A percentile compares a stretch with the other conserved stretches of the same genome.
These are phyloP conservation scores for Chlamydomonas schloesseri DNA, from an alignment of 139 green algal species.

Conservation along the genomic window DNA sequence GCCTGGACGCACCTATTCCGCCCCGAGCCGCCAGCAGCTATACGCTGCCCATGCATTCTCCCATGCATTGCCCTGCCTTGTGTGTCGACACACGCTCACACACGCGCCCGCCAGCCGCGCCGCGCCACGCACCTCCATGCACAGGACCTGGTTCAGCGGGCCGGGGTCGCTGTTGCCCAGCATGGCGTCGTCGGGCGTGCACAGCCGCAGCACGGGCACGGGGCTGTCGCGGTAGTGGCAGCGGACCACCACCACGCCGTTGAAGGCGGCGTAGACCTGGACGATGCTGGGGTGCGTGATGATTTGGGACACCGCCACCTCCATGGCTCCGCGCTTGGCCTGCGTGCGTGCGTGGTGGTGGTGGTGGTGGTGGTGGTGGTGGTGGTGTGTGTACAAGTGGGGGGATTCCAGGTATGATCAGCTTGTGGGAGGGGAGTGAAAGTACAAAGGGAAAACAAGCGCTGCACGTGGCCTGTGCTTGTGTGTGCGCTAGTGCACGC, in stretches of 20 bases:
- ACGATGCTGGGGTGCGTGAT: slow-evolving; percentile 18
- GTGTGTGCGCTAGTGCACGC: no score
- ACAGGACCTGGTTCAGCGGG: slow-evolving; percentile 5
- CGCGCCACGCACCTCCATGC: not conserved
- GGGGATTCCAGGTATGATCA: no score
- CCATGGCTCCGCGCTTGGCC: slow-evolving; percentile 12
- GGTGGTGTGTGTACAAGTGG: no score
- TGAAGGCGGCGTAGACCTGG: slow-evolving; percentile 21
- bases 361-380: no score
- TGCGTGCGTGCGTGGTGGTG: not conserved
- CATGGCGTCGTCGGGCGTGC: slow-evolving; percentile 1
- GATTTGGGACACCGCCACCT: not conserved
- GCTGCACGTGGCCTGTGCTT: no score
- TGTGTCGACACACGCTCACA: no score
- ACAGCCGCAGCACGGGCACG: slow-evolving; percentile 4
- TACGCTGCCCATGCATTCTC: no score
- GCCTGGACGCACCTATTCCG: no score
- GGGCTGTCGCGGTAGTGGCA: slow-evolving; percentile 1
- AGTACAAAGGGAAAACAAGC: no score
- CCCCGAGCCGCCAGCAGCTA: no score
- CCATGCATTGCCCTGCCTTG: no score
- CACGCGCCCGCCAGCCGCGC: not conserved
- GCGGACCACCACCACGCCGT: slow-evolving; percentile 1
- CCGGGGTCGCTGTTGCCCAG: not conserved
- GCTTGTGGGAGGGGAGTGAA: no score